Base-by-base conservation (phyloP, 164 flowering plant species). In the Vitis vinifera region DNA sequence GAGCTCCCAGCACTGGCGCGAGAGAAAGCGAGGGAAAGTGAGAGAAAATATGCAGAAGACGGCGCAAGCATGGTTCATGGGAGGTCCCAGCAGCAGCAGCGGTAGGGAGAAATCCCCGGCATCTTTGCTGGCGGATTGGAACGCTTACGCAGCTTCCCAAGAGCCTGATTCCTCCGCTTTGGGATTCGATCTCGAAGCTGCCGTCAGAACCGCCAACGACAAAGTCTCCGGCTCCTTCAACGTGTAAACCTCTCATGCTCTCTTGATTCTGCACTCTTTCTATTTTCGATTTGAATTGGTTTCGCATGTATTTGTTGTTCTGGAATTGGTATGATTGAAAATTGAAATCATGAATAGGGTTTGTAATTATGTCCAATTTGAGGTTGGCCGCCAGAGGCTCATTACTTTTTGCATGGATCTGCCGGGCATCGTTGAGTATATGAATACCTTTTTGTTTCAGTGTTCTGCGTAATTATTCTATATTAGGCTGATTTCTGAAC, bases 81-180 rank as follows among this genome's bases (percentile, higher is more conserved):
- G 77, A 27, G 75, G 75, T 3, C 80, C 80, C 49, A 68, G 79
- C 70, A 72, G 80, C 61, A 55, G 67, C 68, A 69, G 49, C 59
- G 82, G 72, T 23, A 78, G 66, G 27, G 80, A 70, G 71, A 76
- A 81, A 37, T 66, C 88, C 9, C 74, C 95, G 12, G 44, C 44
- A 37, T 91, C 98, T 59, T 71, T 94, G 62, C 82, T 94, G n/a
- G 82, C 97, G 6, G 97, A 92, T 74, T 94, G 98, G 98, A 91
- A 92, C 67, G 86, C 98, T 0, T 94, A 94, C 73, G 87, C 94
- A 0, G 82, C 97, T 15, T 66, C 92, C 2, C 76, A 73, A 9
- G 82, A 82, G 13, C 51, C 77, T 16, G 70, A 73, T 10, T 75
- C 83, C 37, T 74, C 79, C 15, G 72, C 44, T 55, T 51, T 83